Conservation (phyloP, 2,329 filamentous ascomycete genomes). For the Talaromyces sp. region DNA sequence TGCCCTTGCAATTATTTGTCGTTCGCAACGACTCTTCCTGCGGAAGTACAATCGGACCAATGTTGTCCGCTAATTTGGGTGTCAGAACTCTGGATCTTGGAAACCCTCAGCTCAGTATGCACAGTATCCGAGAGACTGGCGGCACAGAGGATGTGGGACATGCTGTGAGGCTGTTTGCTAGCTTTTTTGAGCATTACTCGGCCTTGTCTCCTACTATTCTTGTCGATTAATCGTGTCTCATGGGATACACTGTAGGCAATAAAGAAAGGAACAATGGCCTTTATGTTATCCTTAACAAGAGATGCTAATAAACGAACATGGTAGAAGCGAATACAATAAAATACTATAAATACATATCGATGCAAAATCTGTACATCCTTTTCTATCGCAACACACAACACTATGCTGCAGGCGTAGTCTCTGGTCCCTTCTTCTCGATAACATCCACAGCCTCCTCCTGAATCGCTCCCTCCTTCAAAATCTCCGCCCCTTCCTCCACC, state of each 20-base stretch:
- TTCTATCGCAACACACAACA: neutral
- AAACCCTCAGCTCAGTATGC: slow-evolving; percentile 94
- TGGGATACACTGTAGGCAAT: neutral
- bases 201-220: slow-evolving; percentile 77
- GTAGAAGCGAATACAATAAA: slow-evolving; percentile 1
- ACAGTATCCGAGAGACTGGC: slow-evolving; percentile 91
- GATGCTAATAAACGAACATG: slow-evolving; percentile 1
- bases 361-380: slow-evolving; percentile 3
- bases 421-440: slow-evolving; percentile 16
- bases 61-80: slow-evolving; percentile 83
- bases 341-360: slow-evolving; percentile 16
- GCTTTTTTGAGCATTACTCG: slow-evolving; percentile 85
- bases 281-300: neutral
- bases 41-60: slow-evolving; percentile 96
- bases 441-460: slow-evolving; percentile 6
- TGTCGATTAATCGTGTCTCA: slow-evolving; percentile 61
- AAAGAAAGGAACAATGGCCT: neutral
- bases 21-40: slow-evolving; percentile 94
- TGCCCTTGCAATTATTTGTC: slow-evolving; percentile 93
- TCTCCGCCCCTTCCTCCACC: slow-evolving; percentile 43
- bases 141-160: slow-evolving; percentile 85
- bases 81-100: slow-evolving; percentile 87
- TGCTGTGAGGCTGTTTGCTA: slow-evolving; percentile 79
- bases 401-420: neutral
- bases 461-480: slow-evolving; percentile 31